Evolutionary conservation across 1,284 basidiomycete species (phyloP).

Genomic region (Peniophora sp.): DNA sequence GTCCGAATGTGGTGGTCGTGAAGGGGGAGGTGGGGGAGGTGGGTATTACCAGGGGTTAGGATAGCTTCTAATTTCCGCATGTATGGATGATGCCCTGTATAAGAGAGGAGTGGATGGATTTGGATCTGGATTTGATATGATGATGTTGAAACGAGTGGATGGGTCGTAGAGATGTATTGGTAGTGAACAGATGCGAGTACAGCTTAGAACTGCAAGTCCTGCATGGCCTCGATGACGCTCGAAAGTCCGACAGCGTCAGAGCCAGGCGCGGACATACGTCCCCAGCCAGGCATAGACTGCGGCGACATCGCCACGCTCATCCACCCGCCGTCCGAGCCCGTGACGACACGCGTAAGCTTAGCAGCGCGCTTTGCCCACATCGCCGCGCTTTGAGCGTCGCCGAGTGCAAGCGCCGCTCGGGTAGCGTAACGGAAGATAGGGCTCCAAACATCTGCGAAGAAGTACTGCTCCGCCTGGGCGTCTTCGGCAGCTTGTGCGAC

Average conservation of each 20-base stretch:
- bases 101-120: too few relatives aligned
- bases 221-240: background rate
- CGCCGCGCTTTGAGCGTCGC: conserved; percentile 1
- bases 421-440: conserved; percentile 1
- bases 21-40: too few relatives aligned
- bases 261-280: background rate
- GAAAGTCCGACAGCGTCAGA: background rate
- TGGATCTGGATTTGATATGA: too few relatives aligned
- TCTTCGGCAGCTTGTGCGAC: background rate
- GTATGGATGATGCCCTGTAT: too few relatives aligned
- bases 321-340: conserved; percentile 8
- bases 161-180: too few relatives aligned
- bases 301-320: background rate
- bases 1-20: too few relatives aligned
- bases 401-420: conserved; percentile 1
- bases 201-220: background rate
- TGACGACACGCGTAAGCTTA: conserved; percentile 2
- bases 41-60: too few relatives aligned
- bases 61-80: too few relatives aligned
- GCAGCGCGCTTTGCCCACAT: conserved; percentile 5
- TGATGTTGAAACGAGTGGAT: too few relatives aligned
- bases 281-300: background rate
- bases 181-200: too few relatives aligned
- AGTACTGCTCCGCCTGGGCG: conserved; percentile 2
- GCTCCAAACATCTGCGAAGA: conserved; percentile 1